phyloP scores from a whole-genome alignment of 2,329 filamentous ascomycete species.

The Periconia macrospinosa region DNA sequence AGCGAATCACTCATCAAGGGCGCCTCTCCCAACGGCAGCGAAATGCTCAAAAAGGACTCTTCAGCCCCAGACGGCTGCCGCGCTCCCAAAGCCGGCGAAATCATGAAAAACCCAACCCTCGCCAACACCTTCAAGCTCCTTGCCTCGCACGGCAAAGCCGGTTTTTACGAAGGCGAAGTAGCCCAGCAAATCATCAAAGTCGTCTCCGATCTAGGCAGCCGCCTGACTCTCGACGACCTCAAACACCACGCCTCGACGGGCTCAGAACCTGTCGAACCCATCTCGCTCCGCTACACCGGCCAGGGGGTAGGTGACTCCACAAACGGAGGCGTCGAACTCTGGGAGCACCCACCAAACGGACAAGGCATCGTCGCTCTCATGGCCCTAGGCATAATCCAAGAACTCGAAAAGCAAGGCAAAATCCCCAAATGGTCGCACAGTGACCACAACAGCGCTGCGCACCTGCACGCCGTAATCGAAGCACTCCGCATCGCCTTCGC shows the following conservation, averaged over 20 bases:
- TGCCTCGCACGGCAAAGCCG: constrained; percentile 78
- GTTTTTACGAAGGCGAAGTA: constrained; percentile 86
- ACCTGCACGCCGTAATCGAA: constrained; percentile 84
- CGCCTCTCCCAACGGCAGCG: constrained; percentile 82
- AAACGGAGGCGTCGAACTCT: constrained; percentile 71
- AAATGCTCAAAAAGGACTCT: constrained; percentile 82
- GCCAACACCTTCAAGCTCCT: constrained; percentile 80
- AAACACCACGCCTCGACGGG: constrained; percentile 72
- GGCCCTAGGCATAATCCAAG: constrained; percentile 87
- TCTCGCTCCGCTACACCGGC: constrained; percentile 76
- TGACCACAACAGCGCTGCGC: constrained; percentile 77
- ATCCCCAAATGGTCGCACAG: constrained; percentile 70
- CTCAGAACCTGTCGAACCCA: constrained; percentile 80
- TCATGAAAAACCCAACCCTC: constrained; percentile 83
- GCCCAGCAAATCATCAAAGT: constrained; percentile 81
- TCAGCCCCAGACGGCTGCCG: constrained; percentile 69
- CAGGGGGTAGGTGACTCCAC: constrained; percentile 59
- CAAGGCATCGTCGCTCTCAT: constrained; percentile 95
- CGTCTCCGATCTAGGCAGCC: constrained; percentile 73
- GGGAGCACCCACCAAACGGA: constrained; percentile 96
- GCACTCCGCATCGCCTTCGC: constrained; percentile 86
- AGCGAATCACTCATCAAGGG: constrained; percentile 65
- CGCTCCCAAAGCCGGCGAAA: constrained; percentile 77
- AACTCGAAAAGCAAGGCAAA: constrained; percentile 73
- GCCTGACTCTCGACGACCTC: constrained; percentile 78